These are phyloP conservation scores for Paratinospora sagittata DNA, from an alignment of 164 flowering plant species.

Conservation along the genomic window DNA sequence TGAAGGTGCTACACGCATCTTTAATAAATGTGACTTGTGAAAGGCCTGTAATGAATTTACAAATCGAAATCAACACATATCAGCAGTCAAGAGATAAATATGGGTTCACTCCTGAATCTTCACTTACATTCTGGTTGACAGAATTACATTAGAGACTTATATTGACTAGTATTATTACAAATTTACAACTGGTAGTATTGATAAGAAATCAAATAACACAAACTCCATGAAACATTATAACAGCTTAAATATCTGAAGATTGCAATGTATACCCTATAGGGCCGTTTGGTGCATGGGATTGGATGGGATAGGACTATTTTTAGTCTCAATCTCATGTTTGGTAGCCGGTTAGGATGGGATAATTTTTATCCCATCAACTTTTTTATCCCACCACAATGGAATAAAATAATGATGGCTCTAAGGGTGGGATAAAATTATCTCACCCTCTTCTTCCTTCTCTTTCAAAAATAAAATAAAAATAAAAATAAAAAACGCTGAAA, in stretches of 20 bases:
- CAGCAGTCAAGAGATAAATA: not conserved
- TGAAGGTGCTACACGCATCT: slow-evolving; percentile 85
- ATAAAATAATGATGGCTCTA: too few species aligned
- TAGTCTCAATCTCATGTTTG: too few species aligned
- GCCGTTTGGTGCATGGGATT: too few species aligned
- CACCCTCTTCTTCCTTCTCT: too few species aligned
- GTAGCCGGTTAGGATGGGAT: too few species aligned
- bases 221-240: not conserved
- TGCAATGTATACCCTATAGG: too few species aligned
- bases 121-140: not conserved
- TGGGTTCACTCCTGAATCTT: not conserved
- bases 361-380: too few species aligned
- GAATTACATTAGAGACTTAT: not conserved
- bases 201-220: not conserved
- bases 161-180: not conserved
- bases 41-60: slow-evolving; percentile 51
- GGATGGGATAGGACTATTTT: too few species aligned
- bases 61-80: not conserved
- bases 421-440: too few species aligned
- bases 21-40: slow-evolving; percentile 87
- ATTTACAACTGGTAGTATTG: not conserved
- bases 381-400: too few species aligned
- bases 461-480: too few species aligned
- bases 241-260: not conserved
- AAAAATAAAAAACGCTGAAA: too few species aligned